These are phyloP conservation scores for Penicillium diatomitis DNA, from an alignment of 495 filamentous ascomycete species.

Conservation along the genomic window DNA sequence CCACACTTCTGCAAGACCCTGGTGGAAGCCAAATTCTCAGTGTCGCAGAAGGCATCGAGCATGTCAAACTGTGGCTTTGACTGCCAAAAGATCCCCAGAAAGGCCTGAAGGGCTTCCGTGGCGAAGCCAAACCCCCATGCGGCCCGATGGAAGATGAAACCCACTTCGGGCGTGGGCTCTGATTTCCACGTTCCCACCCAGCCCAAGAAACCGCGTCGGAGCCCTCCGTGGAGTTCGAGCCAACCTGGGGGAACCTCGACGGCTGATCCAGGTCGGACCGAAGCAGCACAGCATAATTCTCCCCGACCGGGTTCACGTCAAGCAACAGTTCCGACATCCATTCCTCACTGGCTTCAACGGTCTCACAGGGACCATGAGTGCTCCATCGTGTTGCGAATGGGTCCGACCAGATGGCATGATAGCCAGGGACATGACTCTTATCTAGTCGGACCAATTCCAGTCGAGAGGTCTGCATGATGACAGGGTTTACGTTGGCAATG, in stretches of 20 bases:
- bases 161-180: constrained; percentile 16
- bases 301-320: constrained; percentile 8
- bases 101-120: constrained; percentile 19
- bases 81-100: constrained; percentile 19
- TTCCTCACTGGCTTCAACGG: constrained; percentile 7
- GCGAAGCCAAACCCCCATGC: constrained; percentile 25
- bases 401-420: constrained; percentile 16
- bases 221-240: too few species aligned
- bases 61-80: constrained; percentile 12
- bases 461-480: constrained; percentile 9
- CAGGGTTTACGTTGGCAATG: too few species aligned
- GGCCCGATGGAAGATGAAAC: constrained; percentile 19
- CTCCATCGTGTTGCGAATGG: constrained; percentile 14
- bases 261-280: not conserved
- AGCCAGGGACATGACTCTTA: constrained; percentile 9
- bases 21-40: constrained; percentile 10
- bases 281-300: constrained; percentile 13
- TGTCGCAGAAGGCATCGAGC: constrained; percentile 10
- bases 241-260: not conserved
- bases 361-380: constrained; percentile 9
- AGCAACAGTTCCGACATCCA: constrained; percentile 12
- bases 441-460: constrained; percentile 9
- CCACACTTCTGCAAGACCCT: constrained; percentile 15
- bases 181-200: constrained; percentile 8
- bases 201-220: not conserved